phyloP scores from a whole-genome alignment of 1,139 yeast genomes.

The Pichia sp. region DNA sequence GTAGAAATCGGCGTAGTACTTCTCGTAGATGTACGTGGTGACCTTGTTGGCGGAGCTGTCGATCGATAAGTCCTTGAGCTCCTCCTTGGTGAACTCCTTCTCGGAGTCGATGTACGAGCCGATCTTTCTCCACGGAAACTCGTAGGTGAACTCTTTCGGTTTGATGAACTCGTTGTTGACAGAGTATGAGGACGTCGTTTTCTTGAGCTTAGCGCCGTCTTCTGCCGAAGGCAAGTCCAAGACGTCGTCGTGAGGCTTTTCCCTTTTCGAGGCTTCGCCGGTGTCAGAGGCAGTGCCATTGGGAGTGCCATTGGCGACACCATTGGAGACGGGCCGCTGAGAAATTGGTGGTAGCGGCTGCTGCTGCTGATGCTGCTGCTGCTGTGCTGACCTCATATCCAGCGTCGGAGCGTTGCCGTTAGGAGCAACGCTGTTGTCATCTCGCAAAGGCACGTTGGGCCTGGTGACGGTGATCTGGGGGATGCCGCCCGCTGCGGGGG shows the following conservation, averaged over 20 bases:
- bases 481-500: neutral
- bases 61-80: constrained; percentile 16
- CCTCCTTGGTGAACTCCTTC: constrained; percentile 20
- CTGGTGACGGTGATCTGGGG: neutral
- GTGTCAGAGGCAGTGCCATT: neutral
- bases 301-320: neutral
- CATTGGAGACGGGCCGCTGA: no score
- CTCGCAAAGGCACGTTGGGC: neutral
- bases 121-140: constrained; percentile 40
- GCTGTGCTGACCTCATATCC: neutral
- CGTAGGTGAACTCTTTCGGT: constrained; percentile 15
- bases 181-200: neutral
- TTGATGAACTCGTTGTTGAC: constrained; percentile 12
- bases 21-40: constrained; percentile 62
- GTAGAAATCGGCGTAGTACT: constrained; percentile 67
- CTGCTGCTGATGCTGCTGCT: neutral
- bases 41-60: constrained; percentile 27
- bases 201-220: neutral
- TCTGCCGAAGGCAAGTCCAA: neutral
- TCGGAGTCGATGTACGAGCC: constrained; percentile 36
- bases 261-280: neutral
- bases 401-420: no score
- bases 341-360: neutral
- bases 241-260: neutral
- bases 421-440: neutral